Conservation (phyloP, 306 rosid species). For the Trifolium pratense region DNA sequence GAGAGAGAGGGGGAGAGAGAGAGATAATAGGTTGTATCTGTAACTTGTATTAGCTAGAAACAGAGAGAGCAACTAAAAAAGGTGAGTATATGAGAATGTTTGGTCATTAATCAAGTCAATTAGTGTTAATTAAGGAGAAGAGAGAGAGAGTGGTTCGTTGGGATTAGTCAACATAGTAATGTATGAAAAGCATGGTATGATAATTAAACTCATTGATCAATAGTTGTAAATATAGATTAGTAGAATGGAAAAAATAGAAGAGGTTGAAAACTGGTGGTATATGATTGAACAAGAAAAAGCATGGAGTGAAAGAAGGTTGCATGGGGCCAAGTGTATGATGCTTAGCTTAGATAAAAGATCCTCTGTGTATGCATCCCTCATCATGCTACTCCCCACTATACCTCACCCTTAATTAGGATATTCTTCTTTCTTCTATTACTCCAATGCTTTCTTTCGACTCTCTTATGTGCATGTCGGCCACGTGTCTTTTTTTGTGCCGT, state of each 20-base stretch:
- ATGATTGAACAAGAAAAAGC: slow-evolving; percentile 58
- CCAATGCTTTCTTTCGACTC: background rate
- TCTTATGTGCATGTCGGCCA: slow-evolving; percentile 65
- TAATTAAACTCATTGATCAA: slow-evolving; percentile 53
- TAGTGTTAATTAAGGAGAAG: slow-evolving; percentile 38
- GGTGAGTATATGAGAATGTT: slow-evolving; percentile 44
- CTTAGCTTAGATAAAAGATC: slow-evolving; percentile 49
- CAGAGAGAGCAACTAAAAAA: slow-evolving; percentile 50
- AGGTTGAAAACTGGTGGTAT: slow-evolving; percentile 43
- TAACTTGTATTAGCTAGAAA: slow-evolving; percentile 42
- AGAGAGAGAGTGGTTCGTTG: slow-evolving; percentile 56
- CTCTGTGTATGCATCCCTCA: slow-evolving; percentile 52
- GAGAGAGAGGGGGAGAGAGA: slow-evolving; percentile 35
- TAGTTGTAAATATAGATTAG: slow-evolving; percentile 4
- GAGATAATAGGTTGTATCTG: slow-evolving; percentile 18
- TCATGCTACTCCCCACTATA: slow-evolving; percentile 75
- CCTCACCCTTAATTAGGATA: slow-evolving; percentile 27
- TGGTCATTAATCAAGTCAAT: slow-evolving; percentile 41
- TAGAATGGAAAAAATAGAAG: slow-evolving; percentile 5
- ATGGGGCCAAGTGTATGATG: slow-evolving; percentile 40
- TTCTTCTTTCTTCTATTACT: slow-evolving; percentile 53
- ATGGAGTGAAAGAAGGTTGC: slow-evolving; percentile 50
- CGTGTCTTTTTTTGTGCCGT: slow-evolving; percentile 67
- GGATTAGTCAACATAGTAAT: slow-evolving; percentile 90
- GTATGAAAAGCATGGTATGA: slow-evolving; percentile 69